Conservation (phyloP, 2,329 filamentous ascomycete species). For the Fusarium sp. region DNA sequence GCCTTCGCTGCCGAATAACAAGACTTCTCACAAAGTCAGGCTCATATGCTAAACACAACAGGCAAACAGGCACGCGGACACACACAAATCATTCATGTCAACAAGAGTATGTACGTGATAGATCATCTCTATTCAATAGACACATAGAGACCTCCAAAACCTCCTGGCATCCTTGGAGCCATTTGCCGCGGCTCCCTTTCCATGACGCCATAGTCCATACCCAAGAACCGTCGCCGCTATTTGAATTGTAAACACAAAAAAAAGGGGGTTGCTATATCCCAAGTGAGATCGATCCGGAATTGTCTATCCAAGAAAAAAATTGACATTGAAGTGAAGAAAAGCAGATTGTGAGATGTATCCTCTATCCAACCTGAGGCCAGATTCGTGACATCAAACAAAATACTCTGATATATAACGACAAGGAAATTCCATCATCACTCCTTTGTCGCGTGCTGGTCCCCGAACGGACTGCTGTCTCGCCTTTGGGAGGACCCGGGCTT, state of each 20-base stretch:
- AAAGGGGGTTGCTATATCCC: conserved; percentile 38
- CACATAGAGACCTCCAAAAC: conserved; percentile 40
- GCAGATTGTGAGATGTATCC: conserved; percentile 24
- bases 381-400: conserved; percentile 35
- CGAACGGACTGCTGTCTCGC: conserved; percentile 63
- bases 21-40: neutral
- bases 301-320: conserved; percentile 39
- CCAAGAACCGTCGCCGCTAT: conserved; percentile 38
- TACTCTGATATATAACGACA: conserved; percentile 29
- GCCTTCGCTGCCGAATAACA: neutral
- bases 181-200: conserved; percentile 42
- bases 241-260: conserved; percentile 37
- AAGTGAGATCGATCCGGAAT: conserved; percentile 31
- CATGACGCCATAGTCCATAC: conserved; percentile 47
- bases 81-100: conserved; percentile 3
- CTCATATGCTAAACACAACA: neutral
- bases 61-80: neutral
- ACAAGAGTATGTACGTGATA: conserved; percentile 9
- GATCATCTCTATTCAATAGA: conserved; percentile 47
- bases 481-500: conserved; percentile 44
- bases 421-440: conserved; percentile 50
- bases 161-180: conserved; percentile 47
- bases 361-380: conserved; percentile 23
- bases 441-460: conserved; percentile 68
- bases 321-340: conserved; percentile 41